phyloP scores from a whole-genome alignment of 257 asterid genomes.

The Solanum verrucosum region DNA sequence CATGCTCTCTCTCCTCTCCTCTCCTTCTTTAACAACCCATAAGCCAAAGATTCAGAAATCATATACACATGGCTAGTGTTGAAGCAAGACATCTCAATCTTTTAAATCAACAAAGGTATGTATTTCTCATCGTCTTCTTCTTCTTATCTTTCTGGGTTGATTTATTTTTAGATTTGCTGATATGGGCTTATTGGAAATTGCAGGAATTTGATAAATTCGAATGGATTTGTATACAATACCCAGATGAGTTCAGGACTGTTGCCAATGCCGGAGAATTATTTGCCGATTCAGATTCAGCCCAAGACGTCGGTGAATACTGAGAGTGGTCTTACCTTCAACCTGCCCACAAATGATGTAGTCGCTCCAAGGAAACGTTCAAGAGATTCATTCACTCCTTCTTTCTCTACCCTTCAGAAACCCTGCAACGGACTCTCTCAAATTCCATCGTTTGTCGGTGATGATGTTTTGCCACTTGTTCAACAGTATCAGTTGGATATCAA shows the following conservation, averaged over 20 bases:
- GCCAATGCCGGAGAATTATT: conserved; percentile 10
- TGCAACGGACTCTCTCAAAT: background rate
- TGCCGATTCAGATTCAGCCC: conserved; percentile 20
- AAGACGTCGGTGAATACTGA: conserved; percentile 36
- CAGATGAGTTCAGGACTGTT: conserved; percentile 4
- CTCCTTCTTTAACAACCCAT: too few species aligned
- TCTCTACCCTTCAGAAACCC: conserved; percentile 9
- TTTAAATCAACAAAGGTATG: conserved; percentile 5
- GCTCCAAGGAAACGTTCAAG: conserved; percentile 46
- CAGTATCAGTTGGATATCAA: conserved; percentile 64
- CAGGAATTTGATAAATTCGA: background rate
- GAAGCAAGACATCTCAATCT: conserved; percentile 56
- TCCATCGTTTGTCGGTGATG: conserved; percentile 21
- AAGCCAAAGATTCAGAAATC: background rate
- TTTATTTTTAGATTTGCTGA: background rate
- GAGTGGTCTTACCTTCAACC: conserved; percentile 41
- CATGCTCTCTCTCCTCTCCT: background rate
- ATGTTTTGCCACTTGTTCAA: conserved; percentile 35
- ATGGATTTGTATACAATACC: background rate
- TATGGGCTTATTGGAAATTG: background rate
- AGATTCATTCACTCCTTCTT: conserved; percentile 15
- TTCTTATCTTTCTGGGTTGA: background rate
- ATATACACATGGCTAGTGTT: conserved; percentile 31
- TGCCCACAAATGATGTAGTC: conserved; percentile 5
- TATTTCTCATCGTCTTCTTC: background rate